Evolutionary conservation across 164 flowering plant genomes (phyloP).

Genomic region (Warburgia ugandensis): DNA sequence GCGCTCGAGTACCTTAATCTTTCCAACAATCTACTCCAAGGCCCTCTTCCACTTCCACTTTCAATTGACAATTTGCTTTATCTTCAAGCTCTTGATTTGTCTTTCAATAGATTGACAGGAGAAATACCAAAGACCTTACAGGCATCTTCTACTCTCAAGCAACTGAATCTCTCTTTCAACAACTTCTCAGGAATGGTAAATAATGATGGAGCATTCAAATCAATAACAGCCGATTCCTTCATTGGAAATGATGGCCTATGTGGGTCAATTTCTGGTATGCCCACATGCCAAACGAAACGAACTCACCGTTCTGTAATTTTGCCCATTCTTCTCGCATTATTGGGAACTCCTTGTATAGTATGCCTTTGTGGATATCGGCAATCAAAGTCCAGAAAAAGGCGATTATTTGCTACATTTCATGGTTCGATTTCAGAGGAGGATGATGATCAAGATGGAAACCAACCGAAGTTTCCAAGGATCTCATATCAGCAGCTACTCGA

Average conservation of each 20-base stretch:
- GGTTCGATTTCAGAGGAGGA: slow-evolving; percentile 21
- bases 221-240: slow-evolving; percentile 42
- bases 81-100: slow-evolving; percentile 56
- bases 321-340: slow-evolving; percentile 35
- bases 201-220: slow-evolving; percentile 44
- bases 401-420: slow-evolving; percentile 15
- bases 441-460: slow-evolving; percentile 28
- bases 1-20: slow-evolving; percentile 78
- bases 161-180: slow-evolving; percentile 73
- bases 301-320: slow-evolving; percentile 16
- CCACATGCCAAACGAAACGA: slow-evolving; percentile 28
- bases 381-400: slow-evolving; percentile 25
- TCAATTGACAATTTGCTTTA: slow-evolving; percentile 60
- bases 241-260: slow-evolving; percentile 58
- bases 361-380: slow-evolving; percentile 35
- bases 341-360: slow-evolving; percentile 24
- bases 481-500: slow-evolving; percentile 58
- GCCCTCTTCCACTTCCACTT: slow-evolving; percentile 51
- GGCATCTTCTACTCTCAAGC: slow-evolving; percentile 42
- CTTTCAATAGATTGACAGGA: slow-evolving; percentile 56
- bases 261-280: slow-evolving; percentile 54
- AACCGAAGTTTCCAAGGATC: slow-evolving; percentile 49
- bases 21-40: slow-evolving; percentile 45
- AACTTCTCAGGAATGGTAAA: slow-evolving; percentile 57
- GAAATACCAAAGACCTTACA: slow-evolving; percentile 50